Evolutionary conservation across 2,329 filamentous ascomycete genomes (phyloP), one percentile per base, ranked within the genome.

Genomic region (Monilinia laxa): DNA sequence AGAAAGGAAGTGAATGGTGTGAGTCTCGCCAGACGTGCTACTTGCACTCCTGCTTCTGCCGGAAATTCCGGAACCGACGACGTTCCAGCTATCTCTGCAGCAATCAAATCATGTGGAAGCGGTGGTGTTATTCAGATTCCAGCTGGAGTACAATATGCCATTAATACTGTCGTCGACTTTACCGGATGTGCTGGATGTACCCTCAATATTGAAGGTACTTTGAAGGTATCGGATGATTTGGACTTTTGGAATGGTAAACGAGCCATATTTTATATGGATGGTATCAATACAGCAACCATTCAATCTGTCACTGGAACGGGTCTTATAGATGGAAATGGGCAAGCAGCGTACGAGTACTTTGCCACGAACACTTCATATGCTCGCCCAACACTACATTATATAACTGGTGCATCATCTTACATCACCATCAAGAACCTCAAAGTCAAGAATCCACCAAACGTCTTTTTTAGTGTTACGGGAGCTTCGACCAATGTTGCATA

Each of bases 291-390:
- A 0, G 73, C 78, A 28, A 79, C 76, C 31, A 76, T 83, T n/a
- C 74, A 74, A 12, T 81, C 79, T 0, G 38, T 78, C 2, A 79
- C 76, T 0, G 79, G 78, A 7, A 72, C 69, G 1, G 81, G 81
- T 20, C 70, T 80, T 0, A 80, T 83, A 54, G 81, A 83, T 70
- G 81, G 80, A 2, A 82, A 80, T 69, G 81, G 81, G 0, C 81
- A 82, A 71, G 74, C 76, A 45, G 76, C 79, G 55, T 77, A 67
- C 78, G 80, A 82, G 53, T 69, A 71, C 7, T 81, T 81, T 54
- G 80, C 78, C 0, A 65, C 66, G 3, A 73, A 81, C 66, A 77
- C 70, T 38, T 75, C 70, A 40, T 81, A 79, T 63, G 71, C 70
- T 16, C 77, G 80, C 2, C 80, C 81, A 23, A 81, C 78, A 0